These are phyloP conservation scores for Sporothrix phasma DNA, from an alignment of 2,329 filamentous ascomycete genomes.

Conservation along the genomic window DNA sequence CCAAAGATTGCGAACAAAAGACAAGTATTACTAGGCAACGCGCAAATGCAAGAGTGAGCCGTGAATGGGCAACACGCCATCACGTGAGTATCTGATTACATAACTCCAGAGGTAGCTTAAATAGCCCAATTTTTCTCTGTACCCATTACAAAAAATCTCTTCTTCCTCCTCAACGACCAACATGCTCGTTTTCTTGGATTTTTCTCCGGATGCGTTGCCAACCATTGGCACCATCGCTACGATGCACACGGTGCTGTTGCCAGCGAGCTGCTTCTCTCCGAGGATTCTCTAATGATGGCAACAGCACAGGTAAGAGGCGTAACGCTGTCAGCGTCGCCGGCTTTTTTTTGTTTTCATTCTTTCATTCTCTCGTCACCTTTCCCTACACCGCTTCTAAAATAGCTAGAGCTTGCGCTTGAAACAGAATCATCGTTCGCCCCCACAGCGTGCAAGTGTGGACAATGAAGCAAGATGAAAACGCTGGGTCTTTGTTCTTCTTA, in stretches of 20 bases:
- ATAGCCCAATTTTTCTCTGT: background rate
- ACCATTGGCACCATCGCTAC: too few species aligned
- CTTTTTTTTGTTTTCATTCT: background rate
- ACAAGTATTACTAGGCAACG: background rate
- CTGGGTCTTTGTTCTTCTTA: slow-evolving; percentile 13
- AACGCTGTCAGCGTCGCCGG: background rate
- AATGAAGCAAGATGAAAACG: slow-evolving; percentile 51
- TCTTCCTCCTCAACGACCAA: background rate
- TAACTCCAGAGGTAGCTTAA: background rate
- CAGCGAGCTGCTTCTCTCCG: background rate
- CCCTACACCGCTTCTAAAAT: slow-evolving; percentile 42
- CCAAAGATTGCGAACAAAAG: background rate
- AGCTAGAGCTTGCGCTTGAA: slow-evolving; percentile 56
- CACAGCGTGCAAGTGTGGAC: slow-evolving; percentile 58
- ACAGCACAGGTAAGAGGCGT: background rate
- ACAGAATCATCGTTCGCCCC: slow-evolving; percentile 24
- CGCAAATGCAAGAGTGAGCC: background rate
- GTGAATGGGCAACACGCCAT: background rate
- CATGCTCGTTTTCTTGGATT: background rate
- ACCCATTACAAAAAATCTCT: background rate
- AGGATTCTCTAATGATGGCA: background rate
- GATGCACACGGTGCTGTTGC: background rate
- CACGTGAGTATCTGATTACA: slow-evolving; percentile 2
- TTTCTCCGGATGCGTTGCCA: background rate
- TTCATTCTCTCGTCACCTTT: background rate